Percentiles rank a stretch among this genome's conserved stretches.
These are phyloP conservation scores for Colletotrichum neosansevieriae DNA, from an alignment of 2,329 filamentous ascomycete genomes.

Conservation along the genomic window DNA sequence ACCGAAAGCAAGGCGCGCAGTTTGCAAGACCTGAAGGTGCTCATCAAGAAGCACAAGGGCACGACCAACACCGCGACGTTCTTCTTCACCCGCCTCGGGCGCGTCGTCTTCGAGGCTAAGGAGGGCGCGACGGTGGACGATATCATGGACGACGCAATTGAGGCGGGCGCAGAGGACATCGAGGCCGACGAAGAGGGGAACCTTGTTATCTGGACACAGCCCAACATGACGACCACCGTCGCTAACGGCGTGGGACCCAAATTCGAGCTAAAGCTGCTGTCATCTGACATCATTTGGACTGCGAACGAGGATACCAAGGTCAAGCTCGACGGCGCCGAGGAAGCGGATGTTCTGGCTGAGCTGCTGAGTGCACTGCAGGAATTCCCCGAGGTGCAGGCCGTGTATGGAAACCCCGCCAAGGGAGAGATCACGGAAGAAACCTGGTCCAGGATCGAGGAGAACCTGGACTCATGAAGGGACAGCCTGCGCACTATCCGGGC, in stretches of 20 bases:
- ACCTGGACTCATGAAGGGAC: slow-evolving; percentile 49
- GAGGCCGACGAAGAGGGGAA: slow-evolving; percentile 51
- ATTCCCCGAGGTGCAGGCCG: slow-evolving; percentile 78
- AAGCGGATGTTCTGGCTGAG: slow-evolving; percentile 67
- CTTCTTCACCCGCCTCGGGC: slow-evolving; percentile 85
- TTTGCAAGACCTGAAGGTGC: slow-evolving; percentile 76
- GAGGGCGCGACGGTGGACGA: slow-evolving; percentile 70
- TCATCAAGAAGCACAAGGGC: slow-evolving; percentile 80
- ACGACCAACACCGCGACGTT: slow-evolving; percentile 76
- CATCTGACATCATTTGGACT: slow-evolving; percentile 86
- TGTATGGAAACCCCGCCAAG: slow-evolving; percentile 78
- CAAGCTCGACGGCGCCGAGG: slow-evolving; percentile 67
- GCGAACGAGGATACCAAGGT: slow-evolving; percentile 84
- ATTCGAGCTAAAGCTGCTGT: slow-evolving; percentile 75
- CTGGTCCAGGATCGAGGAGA: slow-evolving; percentile 66
- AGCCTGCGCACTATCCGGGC: neutral
- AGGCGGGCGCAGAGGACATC: slow-evolving; percentile 84
- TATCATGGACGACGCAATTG: slow-evolving; percentile 84
- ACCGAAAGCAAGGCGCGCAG: slow-evolving; percentile 84
- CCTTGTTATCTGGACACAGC: slow-evolving; percentile 40
- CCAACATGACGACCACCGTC: slow-evolving; percentile 40
- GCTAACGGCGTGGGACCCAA: slow-evolving; percentile 47
- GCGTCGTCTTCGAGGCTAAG: slow-evolving; percentile 73
- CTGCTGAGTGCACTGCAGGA: slow-evolving; percentile 74
- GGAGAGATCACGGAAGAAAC: slow-evolving; percentile 64